Conservation (phyloP, 345 rosid genomes). For the Eucalyptus fibrosa region DNA sequence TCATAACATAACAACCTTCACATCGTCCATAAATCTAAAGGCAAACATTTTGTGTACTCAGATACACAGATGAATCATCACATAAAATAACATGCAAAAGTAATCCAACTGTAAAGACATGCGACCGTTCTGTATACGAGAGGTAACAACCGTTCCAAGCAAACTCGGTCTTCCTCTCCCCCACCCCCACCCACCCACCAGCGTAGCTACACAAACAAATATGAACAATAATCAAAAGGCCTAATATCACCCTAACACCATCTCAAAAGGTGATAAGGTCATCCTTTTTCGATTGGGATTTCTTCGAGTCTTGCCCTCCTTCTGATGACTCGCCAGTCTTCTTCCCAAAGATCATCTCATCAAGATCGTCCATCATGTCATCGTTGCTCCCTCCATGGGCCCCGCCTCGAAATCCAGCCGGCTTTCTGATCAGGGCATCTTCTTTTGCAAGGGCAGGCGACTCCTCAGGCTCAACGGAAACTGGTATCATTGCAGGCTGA, state of each 20-base stretch:
- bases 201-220: neutral
- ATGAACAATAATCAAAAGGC: neutral
- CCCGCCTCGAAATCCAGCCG: slow-evolving; percentile 47
- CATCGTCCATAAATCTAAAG: neutral
- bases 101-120: neutral
- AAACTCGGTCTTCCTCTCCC: neutral
- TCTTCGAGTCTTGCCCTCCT: slow-evolving; percentile 37
- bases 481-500: slow-evolving; percentile 88
- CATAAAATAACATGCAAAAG: neutral
- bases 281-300: slow-evolving; percentile 51
- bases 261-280: slow-evolving; percentile 70
- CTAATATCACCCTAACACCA: neutral
- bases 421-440: slow-evolving; percentile 66
- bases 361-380: slow-evolving; percentile 95
- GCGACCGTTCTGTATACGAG: neutral
- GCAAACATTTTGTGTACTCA: neutral
- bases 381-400: slow-evolving; percentile 49
- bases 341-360: slow-evolving; percentile 94
- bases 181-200: neutral
- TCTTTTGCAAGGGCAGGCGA: slow-evolving; percentile 40
- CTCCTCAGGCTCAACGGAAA: slow-evolving; percentile 74
- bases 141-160: neutral
- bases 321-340: slow-evolving; percentile 49
- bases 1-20: neutral
- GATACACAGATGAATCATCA: neutral